phyloP scores from a whole-genome alignment of 2,329 filamentous ascomycete genomes.

The Orbilia ellipsospora region DNA sequence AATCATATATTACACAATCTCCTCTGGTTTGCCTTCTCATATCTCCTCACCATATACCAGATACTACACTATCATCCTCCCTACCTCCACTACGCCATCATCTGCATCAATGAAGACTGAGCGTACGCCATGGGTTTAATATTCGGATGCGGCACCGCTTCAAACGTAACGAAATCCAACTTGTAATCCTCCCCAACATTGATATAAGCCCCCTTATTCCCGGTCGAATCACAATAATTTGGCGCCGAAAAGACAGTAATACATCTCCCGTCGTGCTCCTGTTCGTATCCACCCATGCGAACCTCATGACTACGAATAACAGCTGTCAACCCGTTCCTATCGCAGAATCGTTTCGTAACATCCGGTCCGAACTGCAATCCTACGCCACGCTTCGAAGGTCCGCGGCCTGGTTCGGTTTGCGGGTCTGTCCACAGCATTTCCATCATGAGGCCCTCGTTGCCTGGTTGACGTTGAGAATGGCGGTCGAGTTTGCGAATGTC shows the following conservation, averaged over 20 bases:
- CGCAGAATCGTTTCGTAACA: constrained; percentile 94
- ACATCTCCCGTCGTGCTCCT: constrained; percentile 93
- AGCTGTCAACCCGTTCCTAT: constrained; percentile 92
- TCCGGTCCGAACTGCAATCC: constrained; percentile 97
- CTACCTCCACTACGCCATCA: constrained; percentile 36
- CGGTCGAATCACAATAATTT: constrained; percentile 96
- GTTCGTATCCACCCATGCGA: constrained; percentile 98
- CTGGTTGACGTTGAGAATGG: constrained; percentile 90
- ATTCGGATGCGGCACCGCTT: constrained; percentile 94
- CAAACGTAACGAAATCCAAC: constrained; percentile 90
- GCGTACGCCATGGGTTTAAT: constrained; percentile 84
- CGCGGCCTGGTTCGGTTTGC: constrained; percentile 83
- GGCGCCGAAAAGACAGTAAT: constrained; percentile 99
- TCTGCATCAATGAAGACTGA: constrained; percentile 62
- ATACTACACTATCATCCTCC: not conserved
- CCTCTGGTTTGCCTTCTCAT: too few relatives aligned
- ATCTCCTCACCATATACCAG: too few relatives aligned
- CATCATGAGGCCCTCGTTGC: constrained; percentile 97
- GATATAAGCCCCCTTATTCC: constrained; percentile 98
- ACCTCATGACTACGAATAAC: constrained; percentile 98
- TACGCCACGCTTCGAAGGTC: constrained; percentile 95
- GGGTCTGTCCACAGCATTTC: constrained; percentile 99
- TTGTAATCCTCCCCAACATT: constrained; percentile 93
- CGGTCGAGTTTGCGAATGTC: constrained; percentile 93
- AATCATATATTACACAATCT: too few relatives aligned